Conservation (phyloP, 148 eudicot species). For the Camellia japonica region DNA sequence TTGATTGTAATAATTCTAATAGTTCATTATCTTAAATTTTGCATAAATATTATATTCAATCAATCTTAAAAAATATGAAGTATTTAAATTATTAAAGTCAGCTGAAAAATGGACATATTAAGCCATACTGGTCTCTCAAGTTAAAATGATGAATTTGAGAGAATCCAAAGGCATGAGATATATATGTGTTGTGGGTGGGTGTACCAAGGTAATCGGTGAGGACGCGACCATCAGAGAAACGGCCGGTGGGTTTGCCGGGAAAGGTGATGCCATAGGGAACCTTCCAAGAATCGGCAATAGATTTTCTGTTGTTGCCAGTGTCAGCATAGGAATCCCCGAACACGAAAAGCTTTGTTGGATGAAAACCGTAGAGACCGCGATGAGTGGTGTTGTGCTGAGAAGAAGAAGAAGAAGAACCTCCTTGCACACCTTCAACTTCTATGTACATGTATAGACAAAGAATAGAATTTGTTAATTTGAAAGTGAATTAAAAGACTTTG, state of each 20-base stretch:
- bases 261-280: constrained; percentile 73
- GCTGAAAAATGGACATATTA: too few species aligned
- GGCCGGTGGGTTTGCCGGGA: constrained; percentile 84
- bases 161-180: too few species aligned
- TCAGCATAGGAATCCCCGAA: constrained; percentile 95
- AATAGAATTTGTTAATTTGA: neutral
- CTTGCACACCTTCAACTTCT: constrained; percentile 1
- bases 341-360: constrained; percentile 54
- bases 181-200: too few species aligned
- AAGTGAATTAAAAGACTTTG: too few species aligned
- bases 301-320: constrained; percentile 53
- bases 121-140: too few species aligned
- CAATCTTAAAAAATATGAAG: too few species aligned
- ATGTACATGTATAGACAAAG: neutral
- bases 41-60: too few species aligned
- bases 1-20: too few species aligned
- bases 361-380: constrained; percentile 6
- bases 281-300: constrained; percentile 47
- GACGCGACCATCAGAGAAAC: constrained; percentile 82
- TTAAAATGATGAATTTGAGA: too few species aligned
- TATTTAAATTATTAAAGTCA: too few species aligned
- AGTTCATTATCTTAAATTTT: too few species aligned
- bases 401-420: neutral
- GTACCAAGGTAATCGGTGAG: constrained; percentile 78
- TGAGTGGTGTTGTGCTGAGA: constrained; percentile 5